phyloP scores from a whole-genome alignment of 768 basidiomycete species.

The Trametopsis cervina region DNA sequence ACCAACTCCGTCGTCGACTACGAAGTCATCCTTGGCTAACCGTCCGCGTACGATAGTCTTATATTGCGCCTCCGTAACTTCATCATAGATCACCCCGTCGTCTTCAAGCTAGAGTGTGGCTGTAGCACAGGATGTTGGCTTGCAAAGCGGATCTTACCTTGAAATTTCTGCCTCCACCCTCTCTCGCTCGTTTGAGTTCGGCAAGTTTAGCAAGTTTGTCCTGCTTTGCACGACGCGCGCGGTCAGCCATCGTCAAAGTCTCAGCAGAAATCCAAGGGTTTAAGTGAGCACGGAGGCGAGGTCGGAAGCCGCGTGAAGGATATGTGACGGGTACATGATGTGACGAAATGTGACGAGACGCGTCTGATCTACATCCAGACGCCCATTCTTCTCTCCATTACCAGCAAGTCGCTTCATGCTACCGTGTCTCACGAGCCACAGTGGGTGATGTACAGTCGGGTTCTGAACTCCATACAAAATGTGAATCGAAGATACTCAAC shows the following conservation, averaged over 20 bases:
- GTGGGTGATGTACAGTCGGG: too few species aligned
- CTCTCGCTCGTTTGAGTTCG: conserved; percentile 52
- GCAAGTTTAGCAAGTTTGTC: conserved; percentile 41
- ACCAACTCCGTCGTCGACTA: conserved; percentile 85
- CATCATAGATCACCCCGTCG: conserved; percentile 76
- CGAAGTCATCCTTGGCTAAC: conserved; percentile 86
- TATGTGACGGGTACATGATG: too few species aligned
- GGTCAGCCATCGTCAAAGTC: conserved; percentile 29
- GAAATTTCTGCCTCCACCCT: conserved; percentile 49
- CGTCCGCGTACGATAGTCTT: conserved; percentile 76
- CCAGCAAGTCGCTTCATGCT: too few species aligned
- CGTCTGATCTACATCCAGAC: background rate
- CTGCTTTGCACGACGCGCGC: conserved; percentile 20
- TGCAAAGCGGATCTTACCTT: conserved; percentile 38
- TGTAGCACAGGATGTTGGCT: conserved; percentile 7
- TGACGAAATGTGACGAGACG: background rate
- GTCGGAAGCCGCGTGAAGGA: too few species aligned
- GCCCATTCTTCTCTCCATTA: background rate
- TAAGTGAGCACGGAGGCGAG: too few species aligned
- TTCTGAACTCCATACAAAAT: background rate
- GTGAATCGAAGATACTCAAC: background rate
- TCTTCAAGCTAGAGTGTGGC: conserved; percentile 33
- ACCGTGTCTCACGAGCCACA: too few species aligned
- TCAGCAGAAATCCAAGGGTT: too few species aligned
- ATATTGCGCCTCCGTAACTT: conserved; percentile 88